Conservation (phyloP, 2,329 filamentous ascomycete species). For the Monilinia aucupariae region DNA sequence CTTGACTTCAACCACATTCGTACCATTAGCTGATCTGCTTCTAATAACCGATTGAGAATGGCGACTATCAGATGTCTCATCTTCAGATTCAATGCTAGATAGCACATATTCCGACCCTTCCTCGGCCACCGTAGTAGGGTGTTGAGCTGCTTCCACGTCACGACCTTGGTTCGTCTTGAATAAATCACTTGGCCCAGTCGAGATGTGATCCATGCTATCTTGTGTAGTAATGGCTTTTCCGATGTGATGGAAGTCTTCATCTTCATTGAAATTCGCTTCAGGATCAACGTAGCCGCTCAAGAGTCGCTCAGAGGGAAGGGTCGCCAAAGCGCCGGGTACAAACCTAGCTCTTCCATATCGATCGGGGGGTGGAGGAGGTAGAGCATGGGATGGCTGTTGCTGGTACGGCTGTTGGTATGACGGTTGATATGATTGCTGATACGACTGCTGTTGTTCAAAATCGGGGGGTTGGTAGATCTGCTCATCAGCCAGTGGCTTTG, state of each 20-base stretch:
- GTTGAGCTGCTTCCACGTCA: not conserved
- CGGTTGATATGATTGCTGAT: slow-evolving; percentile 9
- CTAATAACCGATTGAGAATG: not conserved
- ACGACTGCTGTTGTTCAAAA: not conserved
- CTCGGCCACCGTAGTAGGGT: not conserved
- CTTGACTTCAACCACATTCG: slow-evolving; percentile 9
- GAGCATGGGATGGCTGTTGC: slow-evolving; percentile 15
- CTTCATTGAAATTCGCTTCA: slow-evolving; percentile 17
- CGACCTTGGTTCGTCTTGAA: slow-evolving; percentile 1
- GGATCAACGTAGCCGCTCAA: slow-evolving; percentile 35
- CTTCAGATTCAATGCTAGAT: slow-evolving; percentile 13
- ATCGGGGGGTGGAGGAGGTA: slow-evolving; percentile 20
- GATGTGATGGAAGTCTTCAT: slow-evolving; percentile 12
- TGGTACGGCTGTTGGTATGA: not conserved
- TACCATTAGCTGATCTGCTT: not conserved
- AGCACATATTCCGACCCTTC: slow-evolving; percentile 7
- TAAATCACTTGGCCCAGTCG: not conserved
- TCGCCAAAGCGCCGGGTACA: slow-evolving; percentile 40
- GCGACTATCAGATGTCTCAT: slow-evolving; percentile 4
- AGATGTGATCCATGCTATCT: slow-evolving; percentile 12
- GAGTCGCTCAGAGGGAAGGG: slow-evolving; percentile 43
- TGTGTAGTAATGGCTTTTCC: slow-evolving; percentile 15
- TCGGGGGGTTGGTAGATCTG: slow-evolving; percentile 19
- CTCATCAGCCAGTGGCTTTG: slow-evolving; percentile 34
- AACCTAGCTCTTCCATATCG: slow-evolving; percentile 36